Evolutionary conservation across 1,284 basidiomycete genomes (phyloP).

Genomic region (Puccinia coronata): DNA sequence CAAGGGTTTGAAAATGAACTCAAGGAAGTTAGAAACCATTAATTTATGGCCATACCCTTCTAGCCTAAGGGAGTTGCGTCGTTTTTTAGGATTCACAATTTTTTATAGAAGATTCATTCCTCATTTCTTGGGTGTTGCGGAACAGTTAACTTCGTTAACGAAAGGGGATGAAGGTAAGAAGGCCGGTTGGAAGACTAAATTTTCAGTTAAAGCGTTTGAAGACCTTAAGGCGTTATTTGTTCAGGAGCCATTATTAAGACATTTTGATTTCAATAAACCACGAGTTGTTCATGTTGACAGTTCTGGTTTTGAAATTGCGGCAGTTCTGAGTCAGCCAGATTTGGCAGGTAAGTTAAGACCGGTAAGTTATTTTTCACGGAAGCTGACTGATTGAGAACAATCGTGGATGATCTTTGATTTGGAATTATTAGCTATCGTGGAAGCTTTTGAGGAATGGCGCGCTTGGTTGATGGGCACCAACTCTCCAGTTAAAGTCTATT

Average conservation of each 20-base stretch:
- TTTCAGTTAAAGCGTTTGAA: neutral
- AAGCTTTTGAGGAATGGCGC: neutral
- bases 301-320: neutral
- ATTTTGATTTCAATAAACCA: neutral
- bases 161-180: neutral
- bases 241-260: neutral
- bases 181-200: neutral
- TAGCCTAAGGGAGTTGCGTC: neutral
- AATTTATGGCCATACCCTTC: neutral
- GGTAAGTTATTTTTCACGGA: conserved; percentile 4
- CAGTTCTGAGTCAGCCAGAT: neutral
- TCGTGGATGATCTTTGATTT: conserved; percentile 10
- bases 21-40: conserved; percentile 27
- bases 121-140: neutral
- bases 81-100: neutral
- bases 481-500: neutral
- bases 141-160: neutral
- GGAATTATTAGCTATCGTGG: neutral
- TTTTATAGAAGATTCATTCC: neutral
- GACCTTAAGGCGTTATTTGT: neutral
- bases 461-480: neutral
- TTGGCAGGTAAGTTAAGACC: neutral
- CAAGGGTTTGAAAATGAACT: conserved; percentile 31
- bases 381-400: neutral
- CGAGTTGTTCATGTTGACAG: neutral